Conservation (phyloP, 306 rosid species). For the Cotoneaster glaucophyllus region DNA sequence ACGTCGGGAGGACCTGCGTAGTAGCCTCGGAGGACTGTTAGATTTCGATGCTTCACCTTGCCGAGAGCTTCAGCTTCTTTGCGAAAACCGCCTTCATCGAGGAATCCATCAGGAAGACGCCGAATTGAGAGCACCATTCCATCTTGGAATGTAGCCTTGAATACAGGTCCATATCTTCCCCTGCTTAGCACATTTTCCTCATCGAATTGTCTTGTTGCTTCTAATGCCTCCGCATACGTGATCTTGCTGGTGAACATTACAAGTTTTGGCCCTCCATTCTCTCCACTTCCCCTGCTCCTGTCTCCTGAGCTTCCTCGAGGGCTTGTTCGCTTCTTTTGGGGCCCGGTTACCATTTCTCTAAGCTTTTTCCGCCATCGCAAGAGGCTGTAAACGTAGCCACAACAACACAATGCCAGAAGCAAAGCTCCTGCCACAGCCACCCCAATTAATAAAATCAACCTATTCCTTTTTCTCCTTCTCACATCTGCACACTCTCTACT, state of each 20-base stretch:
- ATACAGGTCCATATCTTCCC: constrained; percentile 63
- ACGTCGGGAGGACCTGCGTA: constrained; percentile 71
- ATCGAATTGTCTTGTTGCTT: constrained; percentile 81
- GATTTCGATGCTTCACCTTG: constrained; percentile 66
- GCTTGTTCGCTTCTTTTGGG: constrained; percentile 70
- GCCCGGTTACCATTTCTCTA: constrained; percentile 52
- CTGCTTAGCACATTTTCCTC: constrained; percentile 79
- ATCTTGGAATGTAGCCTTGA: constrained; percentile 67
- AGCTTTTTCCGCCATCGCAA: constrained; percentile 72
- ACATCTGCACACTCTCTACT: constrained; percentile 45
- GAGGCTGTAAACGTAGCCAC: constrained; percentile 68
- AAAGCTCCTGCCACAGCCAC: constrained; percentile 49
- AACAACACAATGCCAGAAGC: constrained; percentile 53
- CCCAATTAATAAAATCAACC: constrained; percentile 41
- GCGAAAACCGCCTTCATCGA: constrained; percentile 45
- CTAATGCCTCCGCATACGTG: constrained; percentile 62
- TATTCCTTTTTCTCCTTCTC: constrained; percentile 47
- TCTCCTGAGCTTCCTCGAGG: constrained; percentile 55
- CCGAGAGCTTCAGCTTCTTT: constrained; percentile 71
- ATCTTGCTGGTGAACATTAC: constrained; percentile 73
- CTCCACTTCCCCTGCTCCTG: constrained; percentile 58
- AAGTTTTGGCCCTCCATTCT: constrained; percentile 74
- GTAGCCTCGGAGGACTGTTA: constrained; percentile 70
- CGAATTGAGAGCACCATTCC: constrained; percentile 77
- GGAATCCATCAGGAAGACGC: constrained; percentile 49